A percentile compares a stretch with the other conserved stretches of the same genome.
Evolutionary conservation across 345 rosid species (phyloP).

Genomic region (Eucalyptus marginata): DNA sequence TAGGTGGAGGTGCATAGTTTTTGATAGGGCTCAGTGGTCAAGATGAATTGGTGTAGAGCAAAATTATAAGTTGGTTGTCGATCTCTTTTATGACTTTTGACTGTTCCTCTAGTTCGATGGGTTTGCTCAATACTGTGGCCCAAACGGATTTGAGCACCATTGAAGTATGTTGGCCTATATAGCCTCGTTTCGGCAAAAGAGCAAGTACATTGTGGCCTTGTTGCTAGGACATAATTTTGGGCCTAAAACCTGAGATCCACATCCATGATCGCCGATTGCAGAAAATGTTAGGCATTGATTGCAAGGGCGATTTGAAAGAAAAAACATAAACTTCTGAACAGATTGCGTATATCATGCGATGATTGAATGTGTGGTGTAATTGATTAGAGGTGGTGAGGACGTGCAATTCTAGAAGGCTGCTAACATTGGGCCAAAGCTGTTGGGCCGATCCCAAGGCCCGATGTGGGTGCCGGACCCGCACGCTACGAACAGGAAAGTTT

Average conservation of each 20-base stretch:
- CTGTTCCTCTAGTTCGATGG: neutral
- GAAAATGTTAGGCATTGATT: neutral
- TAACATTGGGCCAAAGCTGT: neutral
- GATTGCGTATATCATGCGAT: neutral
- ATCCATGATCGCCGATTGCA: neutral
- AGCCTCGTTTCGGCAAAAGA: neutral
- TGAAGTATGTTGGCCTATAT: neutral
- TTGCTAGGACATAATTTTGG: neutral
- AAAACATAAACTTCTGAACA: neutral
- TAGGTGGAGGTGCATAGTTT: neutral
- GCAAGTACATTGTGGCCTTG: neutral
- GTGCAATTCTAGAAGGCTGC: neutral
- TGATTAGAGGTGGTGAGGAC: neutral
- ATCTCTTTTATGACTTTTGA: neutral
- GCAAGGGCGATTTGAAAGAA: neutral
- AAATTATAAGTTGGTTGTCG: neutral
- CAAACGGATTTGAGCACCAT: neutral
- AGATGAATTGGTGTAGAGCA: neutral
- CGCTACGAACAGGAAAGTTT: neutral
- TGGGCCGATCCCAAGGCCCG: neutral
- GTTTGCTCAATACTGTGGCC: neutral
- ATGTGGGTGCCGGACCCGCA: neutral
- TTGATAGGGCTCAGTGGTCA: neutral
- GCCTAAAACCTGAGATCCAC: neutral
- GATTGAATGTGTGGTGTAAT: neutral